A percentile compares a stretch with the other conserved stretches of the same genome.
phyloP scores from a whole-genome alignment of 768 basidiomycete species.

The Tephrocybe sp. region DNA sequence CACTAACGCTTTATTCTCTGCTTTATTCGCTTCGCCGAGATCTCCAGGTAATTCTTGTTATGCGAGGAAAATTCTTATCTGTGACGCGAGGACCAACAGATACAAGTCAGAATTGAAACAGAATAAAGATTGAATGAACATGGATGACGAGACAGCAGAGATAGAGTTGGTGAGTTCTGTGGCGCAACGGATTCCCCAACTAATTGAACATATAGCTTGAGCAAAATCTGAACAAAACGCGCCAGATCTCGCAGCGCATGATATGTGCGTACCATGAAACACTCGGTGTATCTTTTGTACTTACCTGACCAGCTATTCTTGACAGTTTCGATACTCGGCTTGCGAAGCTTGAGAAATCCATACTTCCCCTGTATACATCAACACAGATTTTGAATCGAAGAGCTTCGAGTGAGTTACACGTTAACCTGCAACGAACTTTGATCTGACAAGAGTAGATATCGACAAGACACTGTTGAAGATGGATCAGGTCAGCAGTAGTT shows the following conservation, averaged over 20 bases:
- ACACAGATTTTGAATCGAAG: conserved; percentile 73
- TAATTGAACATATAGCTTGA: conserved; percentile 53
- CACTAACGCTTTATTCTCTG: too few species aligned
- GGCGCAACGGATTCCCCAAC: background rate
- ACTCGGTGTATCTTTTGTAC: conserved; percentile 12
- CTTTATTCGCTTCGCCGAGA: too few species aligned
- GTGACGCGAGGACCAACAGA: too few species aligned
- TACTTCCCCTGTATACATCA: conserved; percentile 76
- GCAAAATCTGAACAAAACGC: conserved; percentile 84
- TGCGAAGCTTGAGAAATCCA: conserved; percentile 81
- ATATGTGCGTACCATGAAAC: conserved; percentile 51
- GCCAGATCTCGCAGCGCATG: conserved; percentile 83
- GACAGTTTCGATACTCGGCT: conserved; percentile 82
- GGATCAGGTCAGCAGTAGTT: conserved; percentile 71
- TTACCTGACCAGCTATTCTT: conserved; percentile 62
- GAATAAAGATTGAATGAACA: conserved; percentile 12
- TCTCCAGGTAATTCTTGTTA: too few species aligned
- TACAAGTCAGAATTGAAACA: background rate
- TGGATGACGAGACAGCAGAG: conserved; percentile 70
- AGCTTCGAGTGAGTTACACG: conserved; percentile 56
- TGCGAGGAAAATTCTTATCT: too few species aligned
- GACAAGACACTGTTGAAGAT: conserved; percentile 77
- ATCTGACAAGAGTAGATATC: conserved; percentile 52
- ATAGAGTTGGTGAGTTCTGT: conserved; percentile 57
- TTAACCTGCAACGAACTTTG: background rate